A percentile compares a stretch with the other conserved stretches of the same genome.
phyloP scores from a whole-genome alignment of 2,329 filamentous ascomycete species.

The Fusarium albosuccineum region DNA sequence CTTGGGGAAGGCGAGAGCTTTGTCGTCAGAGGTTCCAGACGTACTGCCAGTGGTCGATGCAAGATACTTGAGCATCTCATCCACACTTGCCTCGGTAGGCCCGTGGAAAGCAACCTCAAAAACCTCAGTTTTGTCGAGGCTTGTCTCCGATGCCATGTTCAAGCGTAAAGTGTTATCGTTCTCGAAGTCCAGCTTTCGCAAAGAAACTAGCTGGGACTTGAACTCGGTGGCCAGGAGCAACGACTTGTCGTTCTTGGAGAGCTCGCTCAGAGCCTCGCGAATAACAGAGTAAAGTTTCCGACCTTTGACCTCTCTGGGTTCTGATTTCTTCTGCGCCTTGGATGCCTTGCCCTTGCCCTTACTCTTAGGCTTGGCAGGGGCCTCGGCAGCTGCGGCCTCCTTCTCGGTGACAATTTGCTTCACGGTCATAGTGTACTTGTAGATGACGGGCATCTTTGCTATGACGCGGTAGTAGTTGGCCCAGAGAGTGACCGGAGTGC shows the following conservation, averaged over 20 bases:
- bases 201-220: conserved; percentile 62
- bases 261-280: conserved; percentile 51
- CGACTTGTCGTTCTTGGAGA: conserved; percentile 50
- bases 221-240: conserved; percentile 61
- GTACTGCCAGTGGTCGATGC: conserved; percentile 55
- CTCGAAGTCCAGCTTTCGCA: conserved; percentile 52
- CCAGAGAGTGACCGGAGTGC: conserved; percentile 61
- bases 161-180: conserved; percentile 51
- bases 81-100: conserved; percentile 55
- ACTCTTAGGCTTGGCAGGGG: conserved; percentile 26
- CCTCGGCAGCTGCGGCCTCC: conserved; percentile 14
- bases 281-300: conserved; percentile 60
- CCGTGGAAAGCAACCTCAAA: conserved; percentile 59
- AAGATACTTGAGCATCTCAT: conserved; percentile 60
- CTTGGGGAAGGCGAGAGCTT: conserved; percentile 58
- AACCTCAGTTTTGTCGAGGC: conserved; percentile 47
- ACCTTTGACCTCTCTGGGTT: conserved; percentile 53
- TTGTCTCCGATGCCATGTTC: conserved; percentile 50
- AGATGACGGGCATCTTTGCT: conserved; percentile 53
- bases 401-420: conserved; percentile 36
- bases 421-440: conserved; percentile 62
- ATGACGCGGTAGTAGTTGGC: conserved; percentile 66
- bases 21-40: not conserved
- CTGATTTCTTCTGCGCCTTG: conserved; percentile 22
- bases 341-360: conserved; percentile 29